Percentiles rank a stretch among this genome's conserved stretches.
phyloP scores from a whole-genome alignment of 1,284 basidiomycete genomes.

The Ustilago crameri region DNA sequence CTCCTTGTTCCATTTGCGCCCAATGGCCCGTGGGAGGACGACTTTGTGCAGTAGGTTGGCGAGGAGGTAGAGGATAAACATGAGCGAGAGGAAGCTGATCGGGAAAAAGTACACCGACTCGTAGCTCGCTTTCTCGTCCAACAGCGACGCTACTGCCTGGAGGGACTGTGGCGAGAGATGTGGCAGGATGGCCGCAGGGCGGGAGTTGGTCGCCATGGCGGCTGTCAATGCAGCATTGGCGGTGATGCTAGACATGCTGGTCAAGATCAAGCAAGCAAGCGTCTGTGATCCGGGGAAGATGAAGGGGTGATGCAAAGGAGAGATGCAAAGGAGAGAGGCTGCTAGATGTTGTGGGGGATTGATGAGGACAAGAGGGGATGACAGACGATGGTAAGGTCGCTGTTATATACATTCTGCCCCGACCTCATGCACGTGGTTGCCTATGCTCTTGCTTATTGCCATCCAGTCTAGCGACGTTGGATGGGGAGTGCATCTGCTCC shows the following conservation, averaged over 20 bases:
- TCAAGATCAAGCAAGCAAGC: no score
- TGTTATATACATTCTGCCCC: background rate
- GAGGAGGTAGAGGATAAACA: slow-evolving; percentile 23
- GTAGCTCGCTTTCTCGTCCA: background rate
- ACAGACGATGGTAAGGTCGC: background rate
- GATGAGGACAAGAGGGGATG: background rate
- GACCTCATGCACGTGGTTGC: no score
- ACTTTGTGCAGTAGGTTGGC: slow-evolving; percentile 19
- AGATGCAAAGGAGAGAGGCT: background rate
- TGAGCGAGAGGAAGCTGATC: slow-evolving; percentile 15
- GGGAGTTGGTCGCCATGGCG: background rate
- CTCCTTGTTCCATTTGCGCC: slow-evolving; percentile 9
- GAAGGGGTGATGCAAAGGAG: background rate
- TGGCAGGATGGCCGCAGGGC: slow-evolving; percentile 12
- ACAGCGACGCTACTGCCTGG: slow-evolving; percentile 1
- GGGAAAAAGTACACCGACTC: slow-evolving; percentile 17
- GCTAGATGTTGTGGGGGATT: background rate
- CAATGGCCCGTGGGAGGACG: slow-evolving; percentile 6
- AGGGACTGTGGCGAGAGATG: slow-evolving; percentile 11
- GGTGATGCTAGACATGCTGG: no score
- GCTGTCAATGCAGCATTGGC: no score
- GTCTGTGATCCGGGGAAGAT: background rate
- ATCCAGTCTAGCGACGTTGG: no score
- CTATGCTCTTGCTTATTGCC: no score
- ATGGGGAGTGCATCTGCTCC: no score